These are phyloP conservation scores for Aureobasidium lini DNA, from an alignment of 2,329 filamentous ascomycete genomes.

Conservation along the genomic window DNA sequence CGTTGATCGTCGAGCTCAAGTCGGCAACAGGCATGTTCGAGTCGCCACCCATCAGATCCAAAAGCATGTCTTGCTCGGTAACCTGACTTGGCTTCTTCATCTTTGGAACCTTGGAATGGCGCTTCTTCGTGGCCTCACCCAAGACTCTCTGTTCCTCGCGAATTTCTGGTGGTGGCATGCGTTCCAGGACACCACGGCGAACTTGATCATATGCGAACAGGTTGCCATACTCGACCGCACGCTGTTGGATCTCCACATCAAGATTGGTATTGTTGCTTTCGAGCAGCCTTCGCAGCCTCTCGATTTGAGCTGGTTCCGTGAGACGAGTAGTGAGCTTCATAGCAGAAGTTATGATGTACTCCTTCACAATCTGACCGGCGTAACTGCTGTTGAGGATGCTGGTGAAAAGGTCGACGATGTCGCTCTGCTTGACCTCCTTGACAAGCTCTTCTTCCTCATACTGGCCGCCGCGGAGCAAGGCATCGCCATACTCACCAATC, in stretches of 20 bases:
- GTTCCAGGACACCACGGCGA: constrained; percentile 82
- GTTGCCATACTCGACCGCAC: constrained; percentile 90
- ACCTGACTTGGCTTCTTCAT: constrained; percentile 71
- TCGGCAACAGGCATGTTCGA: constrained; percentile 54
- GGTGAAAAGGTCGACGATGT: constrained; percentile 86
- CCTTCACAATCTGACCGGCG: constrained; percentile 79
- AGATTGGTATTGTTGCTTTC: constrained; percentile 74
- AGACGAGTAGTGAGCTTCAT: constrained; percentile 93
- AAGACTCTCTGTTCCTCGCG: constrained; percentile 89
- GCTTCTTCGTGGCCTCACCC: constrained; percentile 59
- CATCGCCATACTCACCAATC: constrained; percentile 93
- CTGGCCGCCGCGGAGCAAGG: constrained; percentile 77
- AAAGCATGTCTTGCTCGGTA: constrained; percentile 81
- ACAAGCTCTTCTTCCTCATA: constrained; percentile 93
- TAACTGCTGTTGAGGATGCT: constrained; percentile 93
- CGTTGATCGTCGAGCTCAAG: constrained; percentile 47
- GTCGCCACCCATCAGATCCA: constrained; percentile 80
- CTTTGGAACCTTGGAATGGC: constrained; percentile 51
- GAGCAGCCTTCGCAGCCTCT: constrained; percentile 73
- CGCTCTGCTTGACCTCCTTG: constrained; percentile 71
- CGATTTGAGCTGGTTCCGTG: constrained; percentile 74
- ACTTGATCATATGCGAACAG: constrained; percentile 88
- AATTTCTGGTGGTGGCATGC: constrained; percentile 96
- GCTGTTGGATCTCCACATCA: constrained; percentile 92
- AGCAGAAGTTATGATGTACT: constrained; percentile 91